A percentile compares a stretch with the other conserved stretches of the same genome.
These are phyloP conservation scores for Cutaneotrichosporon cavernicola DNA, from an alignment of 1,284 basidiomycete genomes.

Conservation along the genomic window DNA sequence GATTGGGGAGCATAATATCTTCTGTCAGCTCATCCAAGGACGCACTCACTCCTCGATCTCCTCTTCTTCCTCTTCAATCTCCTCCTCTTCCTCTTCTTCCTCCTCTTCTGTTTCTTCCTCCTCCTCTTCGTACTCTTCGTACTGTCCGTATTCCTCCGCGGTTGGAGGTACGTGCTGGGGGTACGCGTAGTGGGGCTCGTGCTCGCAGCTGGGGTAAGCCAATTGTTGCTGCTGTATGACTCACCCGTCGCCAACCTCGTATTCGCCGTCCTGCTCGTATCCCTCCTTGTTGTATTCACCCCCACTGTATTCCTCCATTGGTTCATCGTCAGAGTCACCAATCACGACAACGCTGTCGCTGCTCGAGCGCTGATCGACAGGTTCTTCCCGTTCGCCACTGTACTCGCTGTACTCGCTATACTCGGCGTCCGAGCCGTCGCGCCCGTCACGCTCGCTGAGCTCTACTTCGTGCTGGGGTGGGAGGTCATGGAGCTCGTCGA, in stretches of 20 bases:
- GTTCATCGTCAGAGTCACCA: conserved; percentile 12
- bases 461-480: not conserved
- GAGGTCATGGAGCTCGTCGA: not conserved
- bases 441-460: not conserved
- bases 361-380: not conserved
- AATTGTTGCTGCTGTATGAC: not conserved
- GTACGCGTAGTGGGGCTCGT: not conserved
- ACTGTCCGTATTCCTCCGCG: not conserved
- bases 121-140: not conserved
- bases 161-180: not conserved
- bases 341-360: conserved; percentile 11
- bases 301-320: conserved; percentile 10
- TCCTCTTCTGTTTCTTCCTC: conserved; percentile 1
- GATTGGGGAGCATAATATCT: not conserved
- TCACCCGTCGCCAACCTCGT: not conserved
- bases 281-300: conserved; percentile 13
- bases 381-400: not conserved
- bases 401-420: not conserved
- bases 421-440: not conserved
- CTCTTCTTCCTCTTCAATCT: conserved; percentile 7
- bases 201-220: not conserved
- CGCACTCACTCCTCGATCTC: not conserved
- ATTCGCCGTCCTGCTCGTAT: not conserved
- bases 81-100: conserved; percentile 14
- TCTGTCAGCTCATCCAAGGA: not conserved